Evolutionary conservation across 306 rosid genomes (phyloP), one percentile per base, ranked within the genome.

Genomic region (Quercus variabilis): DNA sequence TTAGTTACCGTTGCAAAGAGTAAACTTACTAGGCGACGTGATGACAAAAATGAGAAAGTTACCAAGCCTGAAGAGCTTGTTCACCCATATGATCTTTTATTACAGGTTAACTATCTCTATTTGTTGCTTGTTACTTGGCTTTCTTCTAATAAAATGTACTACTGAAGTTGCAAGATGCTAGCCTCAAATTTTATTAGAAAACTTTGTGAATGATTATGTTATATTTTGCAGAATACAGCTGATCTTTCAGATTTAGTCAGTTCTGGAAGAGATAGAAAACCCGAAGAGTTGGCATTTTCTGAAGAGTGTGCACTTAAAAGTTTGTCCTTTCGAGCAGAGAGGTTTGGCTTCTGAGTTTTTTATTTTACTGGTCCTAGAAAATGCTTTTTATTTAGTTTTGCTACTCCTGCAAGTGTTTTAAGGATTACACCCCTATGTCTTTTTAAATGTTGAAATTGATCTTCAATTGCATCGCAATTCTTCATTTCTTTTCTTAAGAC

Each of bases 291-390:
- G 80, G 78, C 83, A 52, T 93, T 91, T 84, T 79, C 92, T 64
- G 96, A 90, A 78, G 98, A 86, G 75, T 95, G 90, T 76, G 86
- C 76, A 2, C 83, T 84, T 78, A 91, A 93, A 88, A 88, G 88
- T 79, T 82, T 90, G 89, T 94, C 91, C 75, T 95, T 95, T 79
- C 91, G 94, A 54, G 98, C 97, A 64, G 91, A 90, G 74, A 95
- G 99, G 99, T 95, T 60, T 83, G 76, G 71, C 76, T 74, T 73
- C 74, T 70, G 38, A 70, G 69, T 72, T 78, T 75, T 74, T 54
- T 41, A 71, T 78, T 51, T 70, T 76, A 65, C 20, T 41, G 23
- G 52, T 51, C 73, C 26, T 30, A 57, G 69, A 73, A 79, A 73
- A 69, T 71, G 70, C 73, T 82, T n/a, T n/a, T n/a, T n/a, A n/a